phyloP scores from a whole-genome alignment of 148 eudicot genomes.

The Talinum fruticosum region DNA sequence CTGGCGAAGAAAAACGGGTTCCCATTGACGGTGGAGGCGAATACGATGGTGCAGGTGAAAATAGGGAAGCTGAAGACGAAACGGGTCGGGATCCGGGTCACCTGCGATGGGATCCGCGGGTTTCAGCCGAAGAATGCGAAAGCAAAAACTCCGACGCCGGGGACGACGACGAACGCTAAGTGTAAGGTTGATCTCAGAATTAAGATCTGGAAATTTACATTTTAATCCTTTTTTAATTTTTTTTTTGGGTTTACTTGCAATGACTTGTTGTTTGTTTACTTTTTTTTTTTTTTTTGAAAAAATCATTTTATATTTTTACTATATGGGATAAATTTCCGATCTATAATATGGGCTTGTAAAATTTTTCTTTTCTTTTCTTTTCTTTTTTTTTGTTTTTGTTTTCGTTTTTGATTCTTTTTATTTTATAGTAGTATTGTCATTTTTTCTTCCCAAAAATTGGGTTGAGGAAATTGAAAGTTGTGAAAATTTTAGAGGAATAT shows the following conservation, averaged over 20 bases:
- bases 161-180: constrained; percentile 39
- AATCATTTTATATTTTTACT: not conserved
- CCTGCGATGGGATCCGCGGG: constrained; percentile 61
- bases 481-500: constrained; percentile 22
- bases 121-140: constrained; percentile 43
- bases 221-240: constrained; percentile 31
- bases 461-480: constrained; percentile 21
- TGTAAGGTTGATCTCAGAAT: constrained; percentile 94
- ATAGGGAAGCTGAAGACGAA: constrained; percentile 57
- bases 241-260: not conserved
- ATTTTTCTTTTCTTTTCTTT: no score
- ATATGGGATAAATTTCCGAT: constrained; percentile 16
- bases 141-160: constrained; percentile 38
- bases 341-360: constrained; percentile 22
- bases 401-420: not conserved
- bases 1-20: constrained; percentile 53
- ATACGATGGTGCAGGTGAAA: constrained; percentile 54
- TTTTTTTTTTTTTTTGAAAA: constrained; percentile 12
- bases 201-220: constrained; percentile 94
- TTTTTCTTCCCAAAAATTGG: constrained; percentile 20
- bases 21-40: constrained; percentile 45
- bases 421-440: not conserved
- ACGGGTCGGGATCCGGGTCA: constrained; percentile 66
- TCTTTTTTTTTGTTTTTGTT: not conserved
- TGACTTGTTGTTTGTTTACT: constrained; percentile 10